Base-by-base conservation (phyloP, 805 yeast species). In the Pichia cephalocereana region DNA sequence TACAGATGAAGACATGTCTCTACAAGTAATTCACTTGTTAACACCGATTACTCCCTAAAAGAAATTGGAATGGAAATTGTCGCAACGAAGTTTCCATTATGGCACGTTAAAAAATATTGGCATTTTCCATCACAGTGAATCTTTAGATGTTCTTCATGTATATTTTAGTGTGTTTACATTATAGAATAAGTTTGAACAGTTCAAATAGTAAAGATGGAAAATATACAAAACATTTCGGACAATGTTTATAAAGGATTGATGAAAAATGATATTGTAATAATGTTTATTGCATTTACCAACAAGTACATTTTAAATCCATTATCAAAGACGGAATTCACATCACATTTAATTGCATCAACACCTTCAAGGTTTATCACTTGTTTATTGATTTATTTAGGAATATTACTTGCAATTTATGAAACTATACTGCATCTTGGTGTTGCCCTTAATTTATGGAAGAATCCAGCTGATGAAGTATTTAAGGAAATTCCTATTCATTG, bases 401-500 rank as follows among this genome's bases (percentile, higher is more conserved):
- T 62, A 6, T 6, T 46, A 0, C 18, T 66, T 8, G 38, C 46
- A 0, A 12, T 57, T 3, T 64, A 66, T 50, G 67, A 65, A 47
- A 11, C 48, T 1, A 34, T 57, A 6, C 41, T 59, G 11, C 43
- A 60, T 46, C 28, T 43, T 1, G 67, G 68, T 6, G 57, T 62
- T 26, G 40, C 49, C 6, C 45, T 59, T 1, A 50, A 52, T 8
- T 31, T 55, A 9, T 64, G 69, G 68, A 54, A 59, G 4, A 52
- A 51, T 17, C 67, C 68, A 30, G 67, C 63, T 2, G 55, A 77
- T 54, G 84, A 82, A 47, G 76, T 79, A 27, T 83, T 83, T 60
- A 71, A 74, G n/a, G 85, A 83, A 41, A 75, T 78, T 27, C 93
- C 91, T 0, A 80, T 82, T 8, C 91, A 83, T 61, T 84, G 89